These are phyloP conservation scores for Kwoniella dejecticola DNA, from an alignment of 768 basidiomycete genomes.

Conservation along the genomic window DNA sequence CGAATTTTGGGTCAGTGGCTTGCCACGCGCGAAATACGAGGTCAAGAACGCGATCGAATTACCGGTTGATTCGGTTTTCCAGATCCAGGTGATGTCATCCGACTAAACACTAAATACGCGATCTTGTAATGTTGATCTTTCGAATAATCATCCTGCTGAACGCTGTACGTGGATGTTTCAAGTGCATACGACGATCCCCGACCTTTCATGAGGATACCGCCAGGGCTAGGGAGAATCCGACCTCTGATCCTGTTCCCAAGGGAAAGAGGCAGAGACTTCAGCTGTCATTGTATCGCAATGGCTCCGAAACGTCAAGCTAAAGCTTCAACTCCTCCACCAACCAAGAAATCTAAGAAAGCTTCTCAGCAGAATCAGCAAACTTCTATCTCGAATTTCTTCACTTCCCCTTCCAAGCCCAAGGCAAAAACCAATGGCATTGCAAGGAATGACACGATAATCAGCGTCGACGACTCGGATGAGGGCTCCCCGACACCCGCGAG, in stretches of 20 bases:
- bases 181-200: too few relatives aligned
- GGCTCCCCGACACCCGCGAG: constrained; percentile 4
- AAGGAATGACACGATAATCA: constrained; percentile 23
- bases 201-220: too few relatives aligned
- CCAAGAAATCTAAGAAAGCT: constrained; percentile 21
- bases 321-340: constrained; percentile 23
- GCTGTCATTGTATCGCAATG: constrained; percentile 4
- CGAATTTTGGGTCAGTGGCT: too few relatives aligned
- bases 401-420: constrained; percentile 30
- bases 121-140: constrained; percentile 1
- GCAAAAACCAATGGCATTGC: background rate
- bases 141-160: too few relatives aligned
- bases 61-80: too few relatives aligned
- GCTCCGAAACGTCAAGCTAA: constrained; percentile 27
- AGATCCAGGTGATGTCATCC: background rate
- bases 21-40: too few relatives aligned
- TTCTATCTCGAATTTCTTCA: constrained; percentile 32
- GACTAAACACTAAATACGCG: background rate
- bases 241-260: too few relatives aligned
- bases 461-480: constrained; percentile 30
- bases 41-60: too few relatives aligned
- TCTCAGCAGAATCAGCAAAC: constrained; percentile 11
- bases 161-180: too few relatives aligned
- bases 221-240: too few relatives aligned
- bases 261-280: too few relatives aligned